Evolutionary conservation across 345 rosid genomes (phyloP).

Genomic region (Murraya paniculata): DNA sequence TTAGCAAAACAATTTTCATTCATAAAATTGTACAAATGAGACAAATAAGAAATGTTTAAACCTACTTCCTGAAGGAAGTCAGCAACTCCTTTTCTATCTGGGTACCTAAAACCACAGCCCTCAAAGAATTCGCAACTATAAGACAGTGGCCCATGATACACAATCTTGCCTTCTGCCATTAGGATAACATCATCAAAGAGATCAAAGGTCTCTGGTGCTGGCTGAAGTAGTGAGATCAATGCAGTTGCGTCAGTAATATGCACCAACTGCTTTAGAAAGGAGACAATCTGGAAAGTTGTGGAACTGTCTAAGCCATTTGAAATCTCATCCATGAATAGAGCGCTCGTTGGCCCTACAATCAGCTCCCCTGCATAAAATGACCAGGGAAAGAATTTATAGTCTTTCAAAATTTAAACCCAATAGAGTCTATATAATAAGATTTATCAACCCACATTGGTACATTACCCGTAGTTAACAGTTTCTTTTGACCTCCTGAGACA

Average conservation of each 20-base stretch:
- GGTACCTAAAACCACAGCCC: slow-evolving; percentile 24
- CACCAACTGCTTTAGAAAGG: slow-evolving; percentile 41
- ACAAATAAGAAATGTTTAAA: background rate
- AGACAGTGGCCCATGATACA: slow-evolving; percentile 43
- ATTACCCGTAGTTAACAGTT: slow-evolving; percentile 36
- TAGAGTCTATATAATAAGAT: background rate
- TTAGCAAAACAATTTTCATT: background rate
- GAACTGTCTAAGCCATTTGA: slow-evolving; percentile 54
- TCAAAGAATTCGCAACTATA: slow-evolving; percentile 36
- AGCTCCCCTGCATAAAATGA: slow-evolving; percentile 35
- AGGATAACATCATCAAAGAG: slow-evolving; percentile 47
- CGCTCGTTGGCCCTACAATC: slow-evolving; percentile 46
- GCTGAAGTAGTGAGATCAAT: slow-evolving; percentile 37
- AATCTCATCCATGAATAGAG: slow-evolving; percentile 55
- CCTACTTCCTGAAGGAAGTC: slow-evolving; percentile 51
- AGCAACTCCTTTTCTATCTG: slow-evolving; percentile 43
- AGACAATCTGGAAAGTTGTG: slow-evolving; percentile 44
- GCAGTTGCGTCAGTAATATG: slow-evolving; percentile 28
- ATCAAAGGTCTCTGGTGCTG: slow-evolving; percentile 47
- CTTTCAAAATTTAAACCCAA: background rate
- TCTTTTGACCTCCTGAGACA: slow-evolving; percentile 42
- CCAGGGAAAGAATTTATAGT: background rate
- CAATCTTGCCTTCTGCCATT: slow-evolving; percentile 42
- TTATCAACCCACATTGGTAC: background rate
- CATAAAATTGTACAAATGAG: background rate